Base-by-base conservation (phyloP, 768 basidiomycete genomes). In the Termitomyces sp. region DNA sequence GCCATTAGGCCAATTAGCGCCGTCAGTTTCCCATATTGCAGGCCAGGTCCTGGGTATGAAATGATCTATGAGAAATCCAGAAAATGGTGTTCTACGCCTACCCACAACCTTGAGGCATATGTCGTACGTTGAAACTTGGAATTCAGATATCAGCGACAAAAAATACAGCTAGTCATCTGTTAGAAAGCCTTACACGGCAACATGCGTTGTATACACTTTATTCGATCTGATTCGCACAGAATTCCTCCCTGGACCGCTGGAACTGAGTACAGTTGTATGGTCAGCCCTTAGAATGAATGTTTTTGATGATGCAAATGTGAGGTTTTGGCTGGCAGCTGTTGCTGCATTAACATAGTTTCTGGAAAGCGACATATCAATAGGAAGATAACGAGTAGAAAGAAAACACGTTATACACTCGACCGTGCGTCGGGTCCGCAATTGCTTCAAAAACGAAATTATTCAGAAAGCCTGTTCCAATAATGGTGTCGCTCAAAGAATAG, bases 51-150 rank as follows among this genome's bases (percentile, higher is more conserved):
- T 72, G 23, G 26, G 26, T 16, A 7, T 14, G 23, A 23, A 7
- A n/a, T 30, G 12, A 38, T 20, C 23, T 33, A 26, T 47, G 26
- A 38, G 33, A 32, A 38, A 16, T 16, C 14, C 20, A 26, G 26
- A 48, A 33, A 44, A 44, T 46, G 38, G 43, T 32, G 30, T 12
- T 62, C 60, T n/a, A 38, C 12, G 67, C 68, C 58, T 50, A 78
- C 78, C 74, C 79, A 67, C 81, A 81, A 5, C 81, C 82, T 58
- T 81, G 73, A 14, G 83, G 83, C 81, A 85, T 83, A 66, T 83
- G 83, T 2, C 71, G 68, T 35, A 77, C 63, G 40, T 76, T 69
- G 61, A 75, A 77, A 16, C 75, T 75, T 55, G 26, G 30, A 55
- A 57, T 6, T 10, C 20, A 35, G 9, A 30, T 8, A 28, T 54